Conservation (phyloP, 495 filamentous ascomycete species). For the Hypoxylon crocopeplum region DNA sequence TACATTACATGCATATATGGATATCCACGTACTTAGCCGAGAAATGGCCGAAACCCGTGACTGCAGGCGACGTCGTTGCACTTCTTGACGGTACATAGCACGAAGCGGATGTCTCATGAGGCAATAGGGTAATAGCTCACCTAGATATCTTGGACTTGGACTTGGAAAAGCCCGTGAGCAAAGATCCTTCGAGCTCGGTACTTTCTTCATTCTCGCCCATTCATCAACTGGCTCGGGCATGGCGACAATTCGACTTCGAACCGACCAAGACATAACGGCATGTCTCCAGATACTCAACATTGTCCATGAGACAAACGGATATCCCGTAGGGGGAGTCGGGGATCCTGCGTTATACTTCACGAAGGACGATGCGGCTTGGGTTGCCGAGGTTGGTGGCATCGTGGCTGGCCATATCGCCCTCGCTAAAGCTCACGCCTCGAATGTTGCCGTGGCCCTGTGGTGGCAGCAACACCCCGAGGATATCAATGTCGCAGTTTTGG, state of each 20-base stretch:
- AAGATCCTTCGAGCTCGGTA: too few relatives aligned
- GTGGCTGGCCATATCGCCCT: conserved; percentile 45
- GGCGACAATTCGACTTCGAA: conserved; percentile 20
- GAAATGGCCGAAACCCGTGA: too few relatives aligned
- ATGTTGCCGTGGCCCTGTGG: conserved; percentile 22
- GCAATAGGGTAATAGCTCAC: too few relatives aligned
- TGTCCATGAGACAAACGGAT: conserved; percentile 19
- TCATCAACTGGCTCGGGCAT: not conserved
- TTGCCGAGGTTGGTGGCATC: conserved; percentile 81
- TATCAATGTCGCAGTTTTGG: conserved; percentile 4
- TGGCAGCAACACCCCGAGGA: conserved; percentile 12
- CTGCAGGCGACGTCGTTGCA: too few relatives aligned
- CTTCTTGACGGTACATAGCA: too few relatives aligned
- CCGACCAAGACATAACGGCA: conserved; percentile 5
- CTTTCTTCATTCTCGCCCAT: too few relatives aligned
- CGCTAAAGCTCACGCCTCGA: not conserved
- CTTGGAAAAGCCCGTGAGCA: too few relatives aligned
- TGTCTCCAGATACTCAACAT: conserved; percentile 15
- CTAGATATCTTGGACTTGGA: too few relatives aligned
- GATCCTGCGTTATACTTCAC: conserved; percentile 47
- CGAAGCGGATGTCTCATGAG: too few relatives aligned
- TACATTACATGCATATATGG: not conserved
- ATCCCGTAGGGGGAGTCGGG: conserved; percentile 21
- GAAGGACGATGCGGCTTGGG: conserved; percentile 87
- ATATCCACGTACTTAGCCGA: too few relatives aligned